These are phyloP conservation scores for Osmanthus fragrans DNA, from an alignment of 257 asterid species.

Conservation along the genomic window DNA sequence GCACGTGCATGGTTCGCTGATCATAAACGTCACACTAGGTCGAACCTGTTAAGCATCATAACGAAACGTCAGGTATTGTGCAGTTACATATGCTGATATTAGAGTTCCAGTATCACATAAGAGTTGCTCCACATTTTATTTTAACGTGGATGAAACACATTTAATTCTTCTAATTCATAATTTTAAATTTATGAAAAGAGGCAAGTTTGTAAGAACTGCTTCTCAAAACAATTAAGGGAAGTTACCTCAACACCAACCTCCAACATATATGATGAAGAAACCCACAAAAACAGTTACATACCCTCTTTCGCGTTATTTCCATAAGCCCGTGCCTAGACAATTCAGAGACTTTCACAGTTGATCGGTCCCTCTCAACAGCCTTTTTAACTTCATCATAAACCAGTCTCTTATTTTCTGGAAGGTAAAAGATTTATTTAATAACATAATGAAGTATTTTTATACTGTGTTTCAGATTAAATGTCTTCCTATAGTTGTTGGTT, in stretches of 20 bases:
- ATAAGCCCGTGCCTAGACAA: constrained; percentile 90
- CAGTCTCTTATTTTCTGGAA: constrained; percentile 82
- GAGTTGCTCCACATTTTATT: not conserved
- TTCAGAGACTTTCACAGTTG: constrained; percentile 87
- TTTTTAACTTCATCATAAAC: constrained; percentile 86
- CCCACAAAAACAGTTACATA: constrained; percentile 30
- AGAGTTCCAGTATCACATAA: constrained; percentile 10
- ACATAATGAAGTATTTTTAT: constrained; percentile 9
- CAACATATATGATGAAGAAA: not conserved
- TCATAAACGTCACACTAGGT: constrained; percentile 94
- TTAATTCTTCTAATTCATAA: not conserved
- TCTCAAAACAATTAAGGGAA: not conserved
- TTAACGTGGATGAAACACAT: not conserved
- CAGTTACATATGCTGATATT: constrained; percentile 17
- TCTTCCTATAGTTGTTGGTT: constrained; percentile 12
- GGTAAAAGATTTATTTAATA: constrained; percentile 13
- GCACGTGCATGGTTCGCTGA: constrained; percentile 92
- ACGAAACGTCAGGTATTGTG: constrained; percentile 5
- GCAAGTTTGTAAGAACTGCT: not conserved
- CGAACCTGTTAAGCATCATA: constrained; percentile 66
- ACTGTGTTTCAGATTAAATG: constrained; percentile 6
- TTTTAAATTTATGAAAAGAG: not conserved
- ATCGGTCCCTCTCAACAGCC: constrained; percentile 89
- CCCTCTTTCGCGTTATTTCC: constrained; percentile 98
- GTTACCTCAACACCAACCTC: not conserved